Evolutionary conservation across 306 rosid genomes (phyloP).

Genomic region (Malus sylvestris): DNA sequence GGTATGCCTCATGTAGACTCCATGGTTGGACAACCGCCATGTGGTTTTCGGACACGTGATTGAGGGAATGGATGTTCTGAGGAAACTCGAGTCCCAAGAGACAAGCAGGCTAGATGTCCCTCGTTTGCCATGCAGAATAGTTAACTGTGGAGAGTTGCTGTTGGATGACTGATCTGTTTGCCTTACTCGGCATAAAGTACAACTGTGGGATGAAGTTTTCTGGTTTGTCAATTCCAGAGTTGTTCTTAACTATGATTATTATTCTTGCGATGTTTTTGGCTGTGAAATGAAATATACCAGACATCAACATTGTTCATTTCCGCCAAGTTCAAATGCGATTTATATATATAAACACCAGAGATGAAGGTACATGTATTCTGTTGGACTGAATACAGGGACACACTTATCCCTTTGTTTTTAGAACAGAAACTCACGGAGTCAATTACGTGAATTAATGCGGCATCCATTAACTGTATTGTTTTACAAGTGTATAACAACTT

Average conservation of each 20-base stretch:
- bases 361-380: no score
- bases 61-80: slow-evolving; percentile 73
- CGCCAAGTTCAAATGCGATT: no score
- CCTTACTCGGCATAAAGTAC: neutral
- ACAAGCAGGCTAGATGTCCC: slow-evolving; percentile 74
- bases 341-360: no score
- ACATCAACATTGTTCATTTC: neutral
- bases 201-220: slow-evolving; percentile 5
- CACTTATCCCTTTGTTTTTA: no score
- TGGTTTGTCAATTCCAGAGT: slow-evolving; percentile 12
- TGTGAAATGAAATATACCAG: neutral
- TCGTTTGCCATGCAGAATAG: slow-evolving; percentile 67
- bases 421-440: no score
- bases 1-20: slow-evolving; percentile 52
- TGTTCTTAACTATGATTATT: slow-evolving; percentile 1
- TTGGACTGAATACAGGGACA: no score
- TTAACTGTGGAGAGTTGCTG: slow-evolving; percentile 67
- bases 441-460: no score
- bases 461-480: no score
- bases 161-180: slow-evolving; percentile 28
- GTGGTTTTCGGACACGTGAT: slow-evolving; percentile 78
- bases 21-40: slow-evolving; percentile 89
- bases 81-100: slow-evolving; percentile 65
- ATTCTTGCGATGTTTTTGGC: neutral
- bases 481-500: no score